Evolutionary conservation across 164 flowering plant genomes (phyloP).

Genomic region (Litsea cubeba): DNA sequence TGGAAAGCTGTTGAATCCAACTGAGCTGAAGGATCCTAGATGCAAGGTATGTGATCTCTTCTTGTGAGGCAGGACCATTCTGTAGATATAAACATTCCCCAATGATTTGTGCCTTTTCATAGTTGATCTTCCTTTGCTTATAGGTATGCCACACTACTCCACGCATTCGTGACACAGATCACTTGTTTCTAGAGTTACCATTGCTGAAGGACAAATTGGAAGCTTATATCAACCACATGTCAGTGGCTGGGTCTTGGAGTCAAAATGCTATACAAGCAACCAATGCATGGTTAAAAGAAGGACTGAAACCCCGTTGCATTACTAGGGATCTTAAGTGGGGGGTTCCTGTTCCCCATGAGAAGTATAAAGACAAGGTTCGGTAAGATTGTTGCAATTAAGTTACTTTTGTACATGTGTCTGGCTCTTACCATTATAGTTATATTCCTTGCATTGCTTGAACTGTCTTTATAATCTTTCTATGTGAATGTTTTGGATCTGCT

Average conservation of each 20-base stretch:
- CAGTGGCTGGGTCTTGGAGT: constrained; percentile 87
- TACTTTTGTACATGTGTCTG: background rate
- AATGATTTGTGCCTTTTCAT: background rate
- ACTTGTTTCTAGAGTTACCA: constrained; percentile 92
- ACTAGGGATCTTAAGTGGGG: constrained; percentile 99
- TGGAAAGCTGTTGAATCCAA: constrained; percentile 83
- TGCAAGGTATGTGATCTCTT: constrained; percentile 60
- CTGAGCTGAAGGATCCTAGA: constrained; percentile 74
- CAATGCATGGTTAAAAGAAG: constrained; percentile 88
- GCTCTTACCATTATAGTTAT: background rate
- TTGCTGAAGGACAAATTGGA: constrained; percentile 57
- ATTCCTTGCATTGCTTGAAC: background rate
- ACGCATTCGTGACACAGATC: constrained; percentile 71
- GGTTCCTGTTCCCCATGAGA: constrained; percentile 92
- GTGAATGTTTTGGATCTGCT: background rate
- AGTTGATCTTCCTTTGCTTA: constrained; percentile 5
- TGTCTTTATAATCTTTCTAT: background rate
- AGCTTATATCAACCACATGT: constrained; percentile 60
- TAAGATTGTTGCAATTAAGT: constrained; percentile 6
- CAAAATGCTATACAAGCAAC: constrained; percentile 92
- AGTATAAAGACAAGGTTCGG: constrained; percentile 72
- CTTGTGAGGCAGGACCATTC: background rate
- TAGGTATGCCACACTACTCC: constrained; percentile 73
- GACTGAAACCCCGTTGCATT: constrained; percentile 73
- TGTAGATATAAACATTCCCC: background rate